These are phyloP conservation scores for Diversispora epigaea DNA, from an alignment of 192 early-diverging fungal species.

Conservation along the genomic window DNA sequence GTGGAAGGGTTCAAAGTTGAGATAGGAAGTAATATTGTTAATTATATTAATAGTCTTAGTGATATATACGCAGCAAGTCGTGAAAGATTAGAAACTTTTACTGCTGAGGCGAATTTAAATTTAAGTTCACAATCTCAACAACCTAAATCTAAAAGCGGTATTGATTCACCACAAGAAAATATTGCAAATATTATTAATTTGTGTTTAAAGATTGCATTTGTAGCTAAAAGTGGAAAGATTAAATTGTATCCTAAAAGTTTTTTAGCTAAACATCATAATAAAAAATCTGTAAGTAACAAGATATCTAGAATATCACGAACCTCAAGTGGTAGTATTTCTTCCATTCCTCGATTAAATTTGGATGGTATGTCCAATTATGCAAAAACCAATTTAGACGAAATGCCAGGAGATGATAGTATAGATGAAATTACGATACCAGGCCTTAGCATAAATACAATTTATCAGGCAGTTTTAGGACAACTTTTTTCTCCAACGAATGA, in stretches of 20 bases:
- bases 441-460: conserved; percentile 48
- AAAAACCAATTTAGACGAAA: conserved; percentile 5
- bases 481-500: conserved; percentile 31
- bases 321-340: not conserved
- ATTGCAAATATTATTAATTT: conserved; percentile 37
- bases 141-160: not conserved
- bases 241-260: conserved; percentile 56
- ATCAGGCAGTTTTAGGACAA: conserved; percentile 50
- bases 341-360: conserved; percentile 12
- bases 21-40: conserved; percentile 63
- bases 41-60: conserved; percentile 61
- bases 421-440: conserved; percentile 56
- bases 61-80: conserved; percentile 64
- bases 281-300: conserved; percentile 34
- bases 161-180: not conserved
- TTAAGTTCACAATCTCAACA: conserved; percentile 8
- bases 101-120: conserved; percentile 39
- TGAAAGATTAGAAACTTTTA: conserved; percentile 54
- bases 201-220: conserved; percentile 50
- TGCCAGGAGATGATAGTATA: conserved; percentile 40
- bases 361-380: not conserved
- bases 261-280: conserved; percentile 39
- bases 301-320: conserved; percentile 10
- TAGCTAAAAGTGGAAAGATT: conserved; percentile 48
- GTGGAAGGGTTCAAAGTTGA: conserved; percentile 75